Percentiles rank a stretch among this genome's conserved stretches.
phyloP scores from a whole-genome alignment of 805 yeast genomes.

The Yarrowia sp. region DNA sequence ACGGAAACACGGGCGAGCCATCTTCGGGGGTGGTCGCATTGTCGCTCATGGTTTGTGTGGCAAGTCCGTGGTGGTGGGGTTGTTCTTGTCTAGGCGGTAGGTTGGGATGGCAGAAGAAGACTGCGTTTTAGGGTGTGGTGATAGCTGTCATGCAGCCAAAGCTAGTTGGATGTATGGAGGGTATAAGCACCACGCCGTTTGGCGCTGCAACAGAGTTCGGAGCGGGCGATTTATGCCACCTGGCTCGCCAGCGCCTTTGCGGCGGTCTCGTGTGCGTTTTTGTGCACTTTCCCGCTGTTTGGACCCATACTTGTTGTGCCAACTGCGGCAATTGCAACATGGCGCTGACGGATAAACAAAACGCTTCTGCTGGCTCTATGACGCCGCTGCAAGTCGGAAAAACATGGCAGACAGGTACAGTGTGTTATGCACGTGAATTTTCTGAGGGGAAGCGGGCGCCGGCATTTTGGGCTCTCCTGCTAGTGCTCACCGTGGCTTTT shows the following conservation, averaged over 20 bases:
- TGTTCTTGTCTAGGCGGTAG: background rate
- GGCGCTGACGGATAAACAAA: background rate
- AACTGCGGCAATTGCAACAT: too few relatives aligned
- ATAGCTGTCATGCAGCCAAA: conserved; percentile 18
- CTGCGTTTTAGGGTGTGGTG: conserved; percentile 19
- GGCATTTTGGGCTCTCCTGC: background rate
- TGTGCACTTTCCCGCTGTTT: too few relatives aligned
- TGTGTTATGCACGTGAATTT: background rate
- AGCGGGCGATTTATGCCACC: too few relatives aligned
- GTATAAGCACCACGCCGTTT: background rate
- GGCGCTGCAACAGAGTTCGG: background rate
- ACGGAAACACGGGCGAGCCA: conserved; percentile 17
- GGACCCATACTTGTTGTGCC: too few relatives aligned
- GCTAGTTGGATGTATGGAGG: background rate
- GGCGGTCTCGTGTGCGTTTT: too few relatives aligned
- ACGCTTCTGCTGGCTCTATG: background rate
- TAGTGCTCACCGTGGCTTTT: background rate
- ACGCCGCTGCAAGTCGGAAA: conserved; percentile 11
- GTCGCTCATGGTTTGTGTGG: conserved; percentile 11
- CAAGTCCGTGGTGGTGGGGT: background rate
- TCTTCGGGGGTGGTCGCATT: conserved; percentile 21
- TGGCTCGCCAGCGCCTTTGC: too few relatives aligned
- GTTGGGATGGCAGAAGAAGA: conserved; percentile 7
- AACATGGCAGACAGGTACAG: conserved; percentile 3
- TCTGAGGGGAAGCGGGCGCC: background rate